These are phyloP conservation scores for Sodiomyces alkalinus DNA, from an alignment of 2,329 filamentous ascomycete species.

Conservation along the genomic window DNA sequence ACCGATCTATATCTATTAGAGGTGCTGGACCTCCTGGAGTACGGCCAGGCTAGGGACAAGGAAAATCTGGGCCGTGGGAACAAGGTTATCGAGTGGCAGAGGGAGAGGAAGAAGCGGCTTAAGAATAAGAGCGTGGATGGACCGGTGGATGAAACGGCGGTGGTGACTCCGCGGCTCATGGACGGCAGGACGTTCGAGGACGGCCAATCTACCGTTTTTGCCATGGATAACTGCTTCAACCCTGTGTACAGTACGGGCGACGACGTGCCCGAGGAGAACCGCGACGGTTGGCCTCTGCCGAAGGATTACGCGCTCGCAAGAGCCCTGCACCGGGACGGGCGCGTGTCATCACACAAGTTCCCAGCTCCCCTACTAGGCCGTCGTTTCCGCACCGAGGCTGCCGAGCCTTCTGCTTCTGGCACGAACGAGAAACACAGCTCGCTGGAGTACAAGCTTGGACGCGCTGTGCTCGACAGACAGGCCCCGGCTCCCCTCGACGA, in stretches of 20 bases:
- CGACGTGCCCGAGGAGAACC: conserved; percentile 2
- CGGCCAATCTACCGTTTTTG: conserved; percentile 18
- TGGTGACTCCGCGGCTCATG: neutral
- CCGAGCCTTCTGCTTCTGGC: too few species aligned
- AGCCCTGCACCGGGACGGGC: neutral
- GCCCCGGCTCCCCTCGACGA: too few species aligned
- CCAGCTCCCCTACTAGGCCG: too few species aligned
- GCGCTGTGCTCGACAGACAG: neutral
- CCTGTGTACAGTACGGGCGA: conserved; percentile 6
- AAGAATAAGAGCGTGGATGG: too few species aligned
- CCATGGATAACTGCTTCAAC: conserved; percentile 18
- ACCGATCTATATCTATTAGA: too few species aligned
- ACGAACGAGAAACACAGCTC: neutral
- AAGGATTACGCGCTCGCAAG: conserved; percentile 10
- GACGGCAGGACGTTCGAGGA: conserved; percentile 14
- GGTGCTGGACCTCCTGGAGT: too few species aligned
- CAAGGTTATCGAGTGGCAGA: too few species aligned
- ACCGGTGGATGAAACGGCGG: too few species aligned
- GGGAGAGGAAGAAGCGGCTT: too few species aligned
- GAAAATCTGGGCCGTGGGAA: too few species aligned
- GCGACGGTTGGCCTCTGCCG: conserved; percentile 18
- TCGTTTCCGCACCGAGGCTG: too few species aligned
- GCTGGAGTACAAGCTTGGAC: neutral
- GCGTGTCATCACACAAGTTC: neutral
- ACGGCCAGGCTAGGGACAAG: too few species aligned